A percentile compares a stretch with the other conserved stretches of the same genome.
Conservation (phyloP, 441 rosid genomes). For the Geranium incanum region DNA sequence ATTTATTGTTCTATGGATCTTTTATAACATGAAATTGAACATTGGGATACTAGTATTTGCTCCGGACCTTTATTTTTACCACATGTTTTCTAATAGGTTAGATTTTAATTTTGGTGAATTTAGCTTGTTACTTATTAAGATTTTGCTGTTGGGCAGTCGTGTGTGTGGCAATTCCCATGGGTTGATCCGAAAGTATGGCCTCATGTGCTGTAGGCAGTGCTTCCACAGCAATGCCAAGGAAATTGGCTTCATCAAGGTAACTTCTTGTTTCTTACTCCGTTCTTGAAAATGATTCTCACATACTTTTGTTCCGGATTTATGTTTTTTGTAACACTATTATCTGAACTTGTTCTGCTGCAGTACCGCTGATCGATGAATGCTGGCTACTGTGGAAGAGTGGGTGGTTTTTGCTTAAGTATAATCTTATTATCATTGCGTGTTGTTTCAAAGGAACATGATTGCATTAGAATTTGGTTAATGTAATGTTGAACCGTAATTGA, state of each 20-base stretch:
- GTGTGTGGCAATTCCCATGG: slow-evolving; percentile 86
- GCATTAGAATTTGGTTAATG: slow-evolving; percentile 6
- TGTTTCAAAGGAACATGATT: slow-evolving; percentile 11
- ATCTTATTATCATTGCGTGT: neutral
- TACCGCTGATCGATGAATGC: slow-evolving; percentile 34
- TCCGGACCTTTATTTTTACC: too few species aligned
- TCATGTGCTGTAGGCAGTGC: slow-evolving; percentile 84
- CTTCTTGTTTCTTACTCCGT: too few species aligned
- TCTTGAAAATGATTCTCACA: too few species aligned
- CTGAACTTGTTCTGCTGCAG: slow-evolving; percentile 26
- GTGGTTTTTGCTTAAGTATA: neutral
- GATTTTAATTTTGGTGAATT: too few species aligned
- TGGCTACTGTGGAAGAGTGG: neutral
- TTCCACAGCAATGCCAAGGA: slow-evolving; percentile 84
- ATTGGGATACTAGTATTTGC: too few species aligned
- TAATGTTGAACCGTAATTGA: slow-evolving; percentile 11
- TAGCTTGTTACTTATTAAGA: neutral
- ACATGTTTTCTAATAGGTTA: too few species aligned
- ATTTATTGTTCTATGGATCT: too few species aligned
- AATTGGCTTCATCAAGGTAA: slow-evolving; percentile 68
- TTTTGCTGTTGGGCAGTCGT: slow-evolving; percentile 37
- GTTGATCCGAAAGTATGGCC: slow-evolving; percentile 67
- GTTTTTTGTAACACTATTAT: neutral
- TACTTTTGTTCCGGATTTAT: neutral
- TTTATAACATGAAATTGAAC: too few species aligned